A percentile compares a stretch with the other conserved stretches of the same genome.
phyloP scores from a whole-genome alignment of 169 alveolate genomes.

The Cryptosporidium meleagridis region DNA sequence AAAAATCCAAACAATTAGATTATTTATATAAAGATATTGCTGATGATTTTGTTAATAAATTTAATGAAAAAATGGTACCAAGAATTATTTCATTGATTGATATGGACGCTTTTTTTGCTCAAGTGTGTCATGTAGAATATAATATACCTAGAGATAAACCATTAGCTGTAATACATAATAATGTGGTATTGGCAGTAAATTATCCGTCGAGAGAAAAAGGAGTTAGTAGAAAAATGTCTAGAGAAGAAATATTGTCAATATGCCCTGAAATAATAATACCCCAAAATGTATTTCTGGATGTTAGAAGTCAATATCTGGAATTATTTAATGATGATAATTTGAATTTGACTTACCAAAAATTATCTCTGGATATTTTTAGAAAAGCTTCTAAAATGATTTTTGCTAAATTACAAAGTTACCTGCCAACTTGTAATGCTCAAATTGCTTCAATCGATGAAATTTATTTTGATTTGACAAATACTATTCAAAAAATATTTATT shows the following conservation, averaged over 20 bases:
- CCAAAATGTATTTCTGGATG: conserved; percentile 15
- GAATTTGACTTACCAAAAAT: not conserved
- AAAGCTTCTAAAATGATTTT: conserved; percentile 40
- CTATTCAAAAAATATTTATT: conserved; percentile 10
- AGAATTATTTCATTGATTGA: conserved; percentile 43
- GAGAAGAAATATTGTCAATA: conserved; percentile 15
- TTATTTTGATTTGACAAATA: conserved; percentile 33
- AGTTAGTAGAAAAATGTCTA: conserved; percentile 30
- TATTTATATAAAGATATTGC: conserved; percentile 3
- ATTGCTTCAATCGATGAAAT: conserved; percentile 68
- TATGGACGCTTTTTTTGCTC: conserved; percentile 74
- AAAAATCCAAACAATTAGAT: not conserved
- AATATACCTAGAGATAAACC: conserved; percentile 66
- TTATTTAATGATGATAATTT: not conserved
- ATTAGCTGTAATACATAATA: conserved; percentile 46
- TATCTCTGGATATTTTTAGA: conserved; percentile 59
- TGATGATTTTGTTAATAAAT: conserved; percentile 8
- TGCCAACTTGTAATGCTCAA: conserved; percentile 47
- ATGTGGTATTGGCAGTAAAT: conserved; percentile 45
- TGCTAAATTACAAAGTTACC: not conserved
- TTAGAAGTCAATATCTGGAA: not conserved
- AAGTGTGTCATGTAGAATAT: conserved; percentile 40
- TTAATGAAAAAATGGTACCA: conserved; percentile 31
- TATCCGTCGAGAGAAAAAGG: conserved; percentile 60
- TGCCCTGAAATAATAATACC: conserved; percentile 67